Evolutionary conservation across 129 eudicot genomes (phyloP), one percentile per base, ranked within the genome.

Genomic region (Heracleum sosnowskyi): DNA sequence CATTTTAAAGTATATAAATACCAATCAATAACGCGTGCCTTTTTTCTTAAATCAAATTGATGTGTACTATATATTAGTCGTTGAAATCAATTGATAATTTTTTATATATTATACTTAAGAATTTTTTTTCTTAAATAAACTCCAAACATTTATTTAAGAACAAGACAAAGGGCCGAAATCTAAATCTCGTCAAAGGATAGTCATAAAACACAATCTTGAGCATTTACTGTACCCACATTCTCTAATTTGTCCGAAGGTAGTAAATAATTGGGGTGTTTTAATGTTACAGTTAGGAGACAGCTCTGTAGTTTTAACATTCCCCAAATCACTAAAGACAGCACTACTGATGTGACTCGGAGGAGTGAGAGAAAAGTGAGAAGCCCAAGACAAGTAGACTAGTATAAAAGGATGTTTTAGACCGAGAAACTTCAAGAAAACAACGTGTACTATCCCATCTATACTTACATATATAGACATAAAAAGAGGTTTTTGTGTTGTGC

Each of bases 401-500:
- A 79, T 79, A 79, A 51, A 79, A 71, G 40, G 29, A 37, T 28
- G 37, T 70, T 69, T 7, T 46, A 70, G 82, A 79, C 77, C 70
- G 70, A 79, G 76, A 78, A 69, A 79, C 69, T 16, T 29, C 15
- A 31, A 66, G 35, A 36, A 34, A 37, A 68, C 8, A 69, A 73
- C 74, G 82, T 35, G 76, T 41, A 73, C 47, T 37, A 73, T 73
- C 76, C 76, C 51, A 37, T 70, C 33, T n/a, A 66, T 66, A 66
- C 39, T 7, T 57, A 66, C 42, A 76, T 42, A 69, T 51, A 13
- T 49, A 47, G 74, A 63, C 63, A 70, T 28, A 80, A 73, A 80
- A 75, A 69, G 81, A 68, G 77, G 64, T 53, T 79, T 62, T 26
- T 73, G 83, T 83, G 69, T 47, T n/a, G 62, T 53, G 62, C 47